Evolutionary conservation across 148 eudicot species (phyloP), one percentile per base, ranked within the genome.

Genomic region (Oxyria digyna): DNA sequence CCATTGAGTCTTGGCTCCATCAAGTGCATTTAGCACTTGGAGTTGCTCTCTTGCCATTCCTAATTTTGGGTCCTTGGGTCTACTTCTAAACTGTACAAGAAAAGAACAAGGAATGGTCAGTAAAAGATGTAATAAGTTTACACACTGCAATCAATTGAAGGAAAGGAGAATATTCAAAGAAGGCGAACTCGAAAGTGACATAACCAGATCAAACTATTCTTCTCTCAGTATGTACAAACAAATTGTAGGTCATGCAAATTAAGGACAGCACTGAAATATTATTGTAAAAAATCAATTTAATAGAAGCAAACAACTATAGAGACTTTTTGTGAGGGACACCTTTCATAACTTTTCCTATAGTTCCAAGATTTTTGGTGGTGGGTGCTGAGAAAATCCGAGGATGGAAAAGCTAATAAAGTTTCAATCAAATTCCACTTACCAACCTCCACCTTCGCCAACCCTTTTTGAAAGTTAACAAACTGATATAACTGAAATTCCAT

Each of bases 1-100:
- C 83, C 79, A 80, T 80, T 83, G 86, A 3, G 84, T 83, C 49
- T 83, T 83, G 0, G 87, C 87, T 0, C 40, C 71, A 54, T 83
- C 87, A 14, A 83, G 82, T 73, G 87, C 82, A 17, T 80, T 76
- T 8, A 83, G 75, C 76, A 83, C 87, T 70, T 78, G 62, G 17
- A 78, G 72, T 8, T 77, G 71, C 0, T 80, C 87, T 74, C 65
- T 65, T 6, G 74, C 42, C 78, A 75, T 75, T 42, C 4, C 17
- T 69, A 14, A 29, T 13, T 4, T 35, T 35, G 6, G 38, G 38
- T 3, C 4, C 38, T 50, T 50, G 57, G 27, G 57, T 20, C 27
- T 50, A 9, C 17, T 35, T 2, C 49, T 3, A 45, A 45, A 14
- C 49, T 20, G 55, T 11, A 24, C 55, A 49, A 20, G 26, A 49